Evolutionary conservation across 2,329 filamentous ascomycete genomes (phyloP).

Genomic region (Paradendryphiella salina): DNA sequence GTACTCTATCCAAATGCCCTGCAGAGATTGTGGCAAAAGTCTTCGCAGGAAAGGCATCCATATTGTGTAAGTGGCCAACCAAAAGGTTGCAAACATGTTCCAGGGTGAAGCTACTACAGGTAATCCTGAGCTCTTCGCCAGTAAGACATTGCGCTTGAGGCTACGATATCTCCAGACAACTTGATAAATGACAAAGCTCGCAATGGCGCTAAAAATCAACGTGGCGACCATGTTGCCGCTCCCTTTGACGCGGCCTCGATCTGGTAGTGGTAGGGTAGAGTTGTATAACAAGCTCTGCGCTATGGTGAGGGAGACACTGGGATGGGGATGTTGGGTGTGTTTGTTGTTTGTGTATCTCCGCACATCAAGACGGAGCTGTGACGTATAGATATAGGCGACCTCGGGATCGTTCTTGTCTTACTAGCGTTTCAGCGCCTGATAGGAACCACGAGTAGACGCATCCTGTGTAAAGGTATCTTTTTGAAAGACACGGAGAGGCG

Average conservation of each 20-base stretch:
- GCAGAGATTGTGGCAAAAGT: slow-evolving; percentile 58
- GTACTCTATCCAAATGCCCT: slow-evolving; percentile 64
- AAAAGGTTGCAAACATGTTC: slow-evolving; percentile 56
- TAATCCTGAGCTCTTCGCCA: slow-evolving; percentile 52
- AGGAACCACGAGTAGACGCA: slow-evolving; percentile 1
- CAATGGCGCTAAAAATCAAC: slow-evolving; percentile 31
- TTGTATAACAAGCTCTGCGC: background rate
- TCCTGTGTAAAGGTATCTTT: background rate
- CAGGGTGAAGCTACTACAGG: slow-evolving; percentile 50
- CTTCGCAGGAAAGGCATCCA: slow-evolving; percentile 61
- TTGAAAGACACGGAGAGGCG: background rate
- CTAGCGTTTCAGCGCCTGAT: slow-evolving; percentile 34
- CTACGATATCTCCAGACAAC: slow-evolving; percentile 41
- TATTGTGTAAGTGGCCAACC: slow-evolving; percentile 59
- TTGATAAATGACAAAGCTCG: slow-evolving; percentile 39
- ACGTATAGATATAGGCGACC: slow-evolving; percentile 24
- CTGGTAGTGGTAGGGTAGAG: background rate
- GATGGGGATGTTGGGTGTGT: background rate
- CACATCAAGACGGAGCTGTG: slow-evolving; percentile 20
- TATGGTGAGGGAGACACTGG: background rate
- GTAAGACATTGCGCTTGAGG: slow-evolving; percentile 48
- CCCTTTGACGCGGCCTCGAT: background rate
- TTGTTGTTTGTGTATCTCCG: slow-evolving; percentile 9
- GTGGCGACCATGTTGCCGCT: slow-evolving; percentile 32
- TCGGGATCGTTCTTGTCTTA: slow-evolving; percentile 24